phyloP scores from a whole-genome alignment of 805 yeast genomes.

The Candida krabiensis region DNA sequence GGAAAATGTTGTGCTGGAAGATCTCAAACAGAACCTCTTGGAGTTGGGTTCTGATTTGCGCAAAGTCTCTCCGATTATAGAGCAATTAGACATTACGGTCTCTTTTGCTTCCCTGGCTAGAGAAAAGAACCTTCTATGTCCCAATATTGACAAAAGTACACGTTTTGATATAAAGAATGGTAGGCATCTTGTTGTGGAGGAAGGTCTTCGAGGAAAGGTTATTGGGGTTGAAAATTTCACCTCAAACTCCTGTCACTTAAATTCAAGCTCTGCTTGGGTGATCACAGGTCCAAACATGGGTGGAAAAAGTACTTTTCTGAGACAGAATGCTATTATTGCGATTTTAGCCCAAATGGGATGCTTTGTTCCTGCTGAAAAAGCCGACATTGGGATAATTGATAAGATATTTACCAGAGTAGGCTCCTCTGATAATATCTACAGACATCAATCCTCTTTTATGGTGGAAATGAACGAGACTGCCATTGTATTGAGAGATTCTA shows the following conservation, averaged over 20 bases:
- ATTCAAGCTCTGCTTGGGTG: conserved; percentile 45
- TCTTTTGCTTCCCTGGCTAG: conserved; percentile 72
- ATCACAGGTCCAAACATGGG: conserved; percentile 94
- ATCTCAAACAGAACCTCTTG: conserved; percentile 48
- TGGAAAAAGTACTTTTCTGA: conserved; percentile 74
- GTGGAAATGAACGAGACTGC: conserved; percentile 89
- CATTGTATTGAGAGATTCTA: conserved; percentile 62
- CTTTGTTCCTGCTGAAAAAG: conserved; percentile 65
- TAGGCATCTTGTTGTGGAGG: conserved; percentile 85
- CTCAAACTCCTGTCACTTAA: conserved; percentile 41
- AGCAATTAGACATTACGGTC: conserved; percentile 67
- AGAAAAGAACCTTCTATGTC: conserved; percentile 69
- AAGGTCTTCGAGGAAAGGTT: conserved; percentile 54
- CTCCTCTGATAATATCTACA: conserved; percentile 77
- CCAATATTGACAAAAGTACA: conserved; percentile 52
- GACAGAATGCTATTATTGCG: conserved; percentile 69
- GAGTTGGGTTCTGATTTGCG: conserved; percentile 47
- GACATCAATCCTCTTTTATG: conserved; percentile 88
- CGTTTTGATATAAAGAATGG: conserved; percentile 59
- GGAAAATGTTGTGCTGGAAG: conserved; percentile 54
- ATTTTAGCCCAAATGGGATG: conserved; percentile 76
- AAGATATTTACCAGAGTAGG: conserved; percentile 78
- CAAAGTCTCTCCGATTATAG: conserved; percentile 45
- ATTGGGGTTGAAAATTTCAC: conserved; percentile 42
- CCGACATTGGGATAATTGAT: conserved; percentile 72